Evolutionary conservation across 352 stramenopile species (phyloP).

Genomic region (Phytophthora macrochlamydospora): DNA sequence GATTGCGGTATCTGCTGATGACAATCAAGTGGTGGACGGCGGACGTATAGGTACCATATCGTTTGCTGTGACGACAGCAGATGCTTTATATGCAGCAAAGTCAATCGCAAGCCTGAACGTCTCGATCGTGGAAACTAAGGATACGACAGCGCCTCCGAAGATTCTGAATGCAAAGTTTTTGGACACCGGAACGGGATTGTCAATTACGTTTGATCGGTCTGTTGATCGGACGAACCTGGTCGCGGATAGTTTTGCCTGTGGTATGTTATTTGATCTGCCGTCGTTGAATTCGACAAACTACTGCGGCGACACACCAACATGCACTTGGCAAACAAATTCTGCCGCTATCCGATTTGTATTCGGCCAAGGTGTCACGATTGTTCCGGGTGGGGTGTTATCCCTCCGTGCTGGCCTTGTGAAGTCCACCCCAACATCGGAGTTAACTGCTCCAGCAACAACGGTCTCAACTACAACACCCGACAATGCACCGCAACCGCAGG

Average conservation of each 20-base stretch:
- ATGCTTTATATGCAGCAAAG: constrained; percentile 38
- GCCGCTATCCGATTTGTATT: constrained; percentile 56
- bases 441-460: constrained; percentile 40
- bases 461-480: constrained; percentile 40
- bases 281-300: constrained; percentile 32
- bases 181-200: constrained; percentile 49
- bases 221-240: constrained; percentile 41
- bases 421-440: constrained; percentile 47
- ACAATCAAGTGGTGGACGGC: constrained; percentile 51
- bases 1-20: constrained; percentile 49
- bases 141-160: constrained; percentile 61
- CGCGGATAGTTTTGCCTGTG: constrained; percentile 50
- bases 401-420: constrained; percentile 55
- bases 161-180: constrained; percentile 58
- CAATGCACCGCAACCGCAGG: constrained; percentile 46
- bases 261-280: constrained; percentile 62
- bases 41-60: constrained; percentile 44
- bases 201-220: constrained; percentile 50
- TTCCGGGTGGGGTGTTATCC: constrained; percentile 39
- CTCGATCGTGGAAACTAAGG: constrained; percentile 66
- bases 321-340: constrained; percentile 54
- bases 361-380: constrained; percentile 41
- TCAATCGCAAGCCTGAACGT: constrained; percentile 38
- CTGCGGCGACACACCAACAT: constrained; percentile 42
- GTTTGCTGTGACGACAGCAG: constrained; percentile 27